Evolutionary conservation across 164 flowering plant genomes (phyloP), one percentile per base, ranked within the genome.

Genomic region (Chimonanthus salicifolius): DNA sequence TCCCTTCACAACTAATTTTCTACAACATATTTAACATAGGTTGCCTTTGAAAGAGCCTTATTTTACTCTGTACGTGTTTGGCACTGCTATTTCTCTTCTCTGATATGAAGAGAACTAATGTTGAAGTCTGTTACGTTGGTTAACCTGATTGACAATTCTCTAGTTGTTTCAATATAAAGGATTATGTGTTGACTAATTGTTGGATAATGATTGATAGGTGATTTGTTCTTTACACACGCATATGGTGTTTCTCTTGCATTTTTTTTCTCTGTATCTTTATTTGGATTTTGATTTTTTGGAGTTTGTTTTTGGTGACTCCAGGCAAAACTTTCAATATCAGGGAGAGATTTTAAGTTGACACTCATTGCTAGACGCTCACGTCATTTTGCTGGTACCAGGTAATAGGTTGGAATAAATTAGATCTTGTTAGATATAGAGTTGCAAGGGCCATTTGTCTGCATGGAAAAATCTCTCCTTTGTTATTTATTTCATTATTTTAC

Each of bases 331-430:
- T 86, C 92, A 47, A 70, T 87, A 51, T 85, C 86, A 71, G 93
- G 88, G 47, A 86, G 81, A 75, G 86, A 88, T 60, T 88, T 94
- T 84, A 85, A 80, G 71, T 70, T 96, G 77, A 90, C 95, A 58
- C 92, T 96, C 73, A 91, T 96, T 84, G 97, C 99, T 16, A 87
- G 99, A 83, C 89, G 99, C 16, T 96, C 99, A 51, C 95, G 98
- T 70, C 96, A 92, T 78, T 96, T 83, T 85, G 99, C 99, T 77
- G 99, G 99, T 70, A 96, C 99, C 81, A 96, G 99, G 99, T 33
- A 33, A 33, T 33, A 33, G 60, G 60, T 96, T 73, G 66, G 81
- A 62, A 68, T 47, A 3, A 68, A 72, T 60, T 71, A 51, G 47
- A 33, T 13, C 49, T 46, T 47, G 10, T 68, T 47, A 18, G 54